Base-by-base conservation (phyloP, 2,329 filamentous ascomycete genomes). In the Eutypa lata region DNA sequence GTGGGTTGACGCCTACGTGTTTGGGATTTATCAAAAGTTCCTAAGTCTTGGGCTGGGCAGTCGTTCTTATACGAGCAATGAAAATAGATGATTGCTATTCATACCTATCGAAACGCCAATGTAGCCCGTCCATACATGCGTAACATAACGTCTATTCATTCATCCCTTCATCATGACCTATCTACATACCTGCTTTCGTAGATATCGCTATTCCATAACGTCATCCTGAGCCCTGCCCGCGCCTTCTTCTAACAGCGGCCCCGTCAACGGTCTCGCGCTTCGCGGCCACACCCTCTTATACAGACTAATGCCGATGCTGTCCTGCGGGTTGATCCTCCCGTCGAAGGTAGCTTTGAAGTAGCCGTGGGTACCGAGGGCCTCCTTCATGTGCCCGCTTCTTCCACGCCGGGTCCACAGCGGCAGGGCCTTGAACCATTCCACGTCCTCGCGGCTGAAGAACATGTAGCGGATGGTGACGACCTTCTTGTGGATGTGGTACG, bases 301-400 rank as follows among this genome's bases (percentile, higher is more conserved):
- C 65, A 94, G 68, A 73, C 90, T 96, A 57, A 97, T 89, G 48
- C 90, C 94, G 46, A 99, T 86, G 3, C 91, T 87, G 73, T 99
- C 94, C 74, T 97, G 90, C 1, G 94, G 92, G 71, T 97, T 97
- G 70, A 99, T 93, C 68, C 89, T 90, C 13, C 87, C 91, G 70
- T 99, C 95, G 75, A 99, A 99, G 2, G 89, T 97, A 13, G 94
- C 94, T 80, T 99, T 99, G 82, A 97, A 97, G 76, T 99, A 99
- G n/a, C 94, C 94, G 72, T 99, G 94, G 35, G 94, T 99, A 63
- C 94, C 94, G 48, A 99, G 75, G 53, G 88, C 82, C 77, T 99
- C 94, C 78, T 97, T 97, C 77, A 99, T 85, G 70, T 87, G 97
- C 8, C 94, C 94, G 61, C 85, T 90, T 57, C 94, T 80, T 7